Evolutionary conservation across 2,329 filamentous ascomycete species (phyloP).

Genomic region (Pestalotiopsis sp.): DNA sequence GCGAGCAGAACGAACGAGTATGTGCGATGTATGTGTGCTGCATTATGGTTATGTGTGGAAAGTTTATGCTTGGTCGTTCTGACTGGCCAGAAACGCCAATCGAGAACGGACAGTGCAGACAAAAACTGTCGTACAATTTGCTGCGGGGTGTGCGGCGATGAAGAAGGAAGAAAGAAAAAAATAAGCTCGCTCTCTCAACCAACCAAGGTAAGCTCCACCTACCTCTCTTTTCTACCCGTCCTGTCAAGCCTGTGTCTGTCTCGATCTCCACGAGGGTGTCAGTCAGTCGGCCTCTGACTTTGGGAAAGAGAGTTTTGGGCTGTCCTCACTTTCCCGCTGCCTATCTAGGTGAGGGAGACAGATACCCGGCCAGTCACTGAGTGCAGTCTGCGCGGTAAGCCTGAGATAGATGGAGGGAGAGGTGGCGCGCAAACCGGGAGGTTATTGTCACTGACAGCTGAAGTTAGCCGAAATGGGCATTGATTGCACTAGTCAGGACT

Average conservation of each 20-base stretch:
- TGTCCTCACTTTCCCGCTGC: no score
- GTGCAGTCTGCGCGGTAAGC: no score
- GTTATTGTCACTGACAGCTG: constrained; percentile 12
- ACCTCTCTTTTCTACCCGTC: no score
- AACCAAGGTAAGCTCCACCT: not conserved
- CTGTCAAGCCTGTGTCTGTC: not conserved
- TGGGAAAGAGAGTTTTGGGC: not conserved
- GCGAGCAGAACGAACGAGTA: not conserved
- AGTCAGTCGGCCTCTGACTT: not conserved
- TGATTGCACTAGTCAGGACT: not conserved
- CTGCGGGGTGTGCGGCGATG: not conserved
- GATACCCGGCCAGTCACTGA: no score
- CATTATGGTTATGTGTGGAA: not conserved
- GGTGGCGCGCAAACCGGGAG: not conserved
- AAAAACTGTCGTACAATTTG: not conserved
- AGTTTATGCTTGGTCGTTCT: not conserved
- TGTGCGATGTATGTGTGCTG: not conserved
- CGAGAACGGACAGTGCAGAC: not conserved
- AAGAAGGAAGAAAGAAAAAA: not conserved
- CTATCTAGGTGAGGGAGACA: no score
- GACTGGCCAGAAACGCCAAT: constrained; percentile 8
- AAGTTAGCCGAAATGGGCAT: constrained; percentile 9
- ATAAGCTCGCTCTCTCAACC: not conserved
- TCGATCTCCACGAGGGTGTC: not conserved
- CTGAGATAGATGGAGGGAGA: not conserved